Conservation (phyloP, 2,329 filamentous ascomycete species). For the Mycocentrospora acerina region DNA sequence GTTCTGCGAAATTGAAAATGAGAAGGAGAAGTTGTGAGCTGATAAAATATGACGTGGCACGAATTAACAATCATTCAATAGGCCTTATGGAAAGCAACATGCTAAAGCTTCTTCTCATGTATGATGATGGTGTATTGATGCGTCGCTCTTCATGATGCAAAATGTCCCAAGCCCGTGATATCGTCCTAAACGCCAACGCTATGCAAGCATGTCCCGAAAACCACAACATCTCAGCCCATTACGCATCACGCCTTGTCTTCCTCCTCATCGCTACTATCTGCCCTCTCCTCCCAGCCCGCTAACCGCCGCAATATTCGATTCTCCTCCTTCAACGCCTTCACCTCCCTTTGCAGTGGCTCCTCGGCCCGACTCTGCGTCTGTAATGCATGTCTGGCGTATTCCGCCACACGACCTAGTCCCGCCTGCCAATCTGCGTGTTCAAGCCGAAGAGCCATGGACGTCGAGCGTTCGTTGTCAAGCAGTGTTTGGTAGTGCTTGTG, state of each 20-base stretch:
- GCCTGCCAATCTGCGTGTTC: slow-evolving; percentile 54
- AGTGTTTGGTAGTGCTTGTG: slow-evolving; percentile 52
- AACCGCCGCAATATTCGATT: slow-evolving; percentile 49
- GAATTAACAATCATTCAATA: neutral
- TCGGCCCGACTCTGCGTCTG: slow-evolving; percentile 41
- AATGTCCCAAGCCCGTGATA: too few species aligned
- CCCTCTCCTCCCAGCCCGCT: slow-evolving; percentile 49
- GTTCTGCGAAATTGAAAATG: slow-evolving; percentile 72
- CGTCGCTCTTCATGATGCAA: too few species aligned
- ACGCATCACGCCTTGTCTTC: slow-evolving; percentile 11
- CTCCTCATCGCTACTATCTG: slow-evolving; percentile 45
- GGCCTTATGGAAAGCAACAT: too few species aligned
- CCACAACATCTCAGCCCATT: neutral
- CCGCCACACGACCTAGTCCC: slow-evolving; percentile 46
- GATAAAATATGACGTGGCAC: too few species aligned
- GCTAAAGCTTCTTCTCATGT: too few species aligned
- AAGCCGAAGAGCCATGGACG: slow-evolving; percentile 49
- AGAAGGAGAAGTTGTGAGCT: slow-evolving; percentile 31
- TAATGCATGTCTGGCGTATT: slow-evolving; percentile 44
- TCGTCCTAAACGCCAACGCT: slow-evolving; percentile 22
- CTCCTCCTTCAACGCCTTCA: slow-evolving; percentile 50
- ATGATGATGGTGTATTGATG: too few species aligned
- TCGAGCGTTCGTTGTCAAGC: slow-evolving; percentile 46
- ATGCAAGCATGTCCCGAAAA: slow-evolving; percentile 12
- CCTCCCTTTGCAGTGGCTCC: slow-evolving; percentile 39